Evolutionary conservation across 1,284 basidiomycete species (phyloP).

Genomic region (Xerocomus minutiporus): DNA sequence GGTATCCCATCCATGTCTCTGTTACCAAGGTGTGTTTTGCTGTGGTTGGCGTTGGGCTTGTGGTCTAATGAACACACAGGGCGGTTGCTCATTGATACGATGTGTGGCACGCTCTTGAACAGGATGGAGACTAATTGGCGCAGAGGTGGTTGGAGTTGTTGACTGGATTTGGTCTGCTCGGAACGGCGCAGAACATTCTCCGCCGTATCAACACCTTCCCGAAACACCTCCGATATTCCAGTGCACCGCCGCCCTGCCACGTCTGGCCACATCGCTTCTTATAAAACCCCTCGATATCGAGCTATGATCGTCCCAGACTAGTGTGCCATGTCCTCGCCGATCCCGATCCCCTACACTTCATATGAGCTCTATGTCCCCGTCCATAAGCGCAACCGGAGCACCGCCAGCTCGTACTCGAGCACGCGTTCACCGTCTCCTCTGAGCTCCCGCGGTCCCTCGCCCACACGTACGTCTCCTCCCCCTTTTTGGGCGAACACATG

Average conservation of each 20-base stretch:
- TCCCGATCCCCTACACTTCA: neutral
- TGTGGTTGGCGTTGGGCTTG: too few relatives aligned
- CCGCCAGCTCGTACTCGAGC: constrained; percentile 4
- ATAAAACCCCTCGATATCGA: neutral
- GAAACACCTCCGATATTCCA: too few relatives aligned
- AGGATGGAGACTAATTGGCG: too few relatives aligned
- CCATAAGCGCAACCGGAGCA: constrained; percentile 19
- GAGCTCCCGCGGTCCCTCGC: constrained; percentile 2
- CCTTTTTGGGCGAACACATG: neutral
- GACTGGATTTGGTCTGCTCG: neutral
- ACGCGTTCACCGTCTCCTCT: constrained; percentile 9
- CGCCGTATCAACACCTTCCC: neutral
- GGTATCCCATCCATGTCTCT: constrained; percentile 72
- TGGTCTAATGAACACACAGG: constrained; percentile 27
- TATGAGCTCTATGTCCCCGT: constrained; percentile 24
- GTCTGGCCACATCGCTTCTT: neutral
- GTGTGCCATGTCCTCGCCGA: constrained; percentile 17
- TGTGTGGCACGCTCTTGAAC: constrained; percentile 36
- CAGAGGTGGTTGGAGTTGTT: too few relatives aligned
- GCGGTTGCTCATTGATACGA: constrained; percentile 78
- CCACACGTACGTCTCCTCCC: constrained; percentile 15
- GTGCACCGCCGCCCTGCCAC: too few relatives aligned
- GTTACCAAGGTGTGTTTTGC: constrained; percentile 68
- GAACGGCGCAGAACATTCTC: constrained; percentile 5
- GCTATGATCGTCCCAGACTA: neutral